Evolutionary conservation across 2,329 filamentous ascomycete genomes (phyloP).

Genomic region (Ophiocordyceps camponoti-rufipedis): DNA sequence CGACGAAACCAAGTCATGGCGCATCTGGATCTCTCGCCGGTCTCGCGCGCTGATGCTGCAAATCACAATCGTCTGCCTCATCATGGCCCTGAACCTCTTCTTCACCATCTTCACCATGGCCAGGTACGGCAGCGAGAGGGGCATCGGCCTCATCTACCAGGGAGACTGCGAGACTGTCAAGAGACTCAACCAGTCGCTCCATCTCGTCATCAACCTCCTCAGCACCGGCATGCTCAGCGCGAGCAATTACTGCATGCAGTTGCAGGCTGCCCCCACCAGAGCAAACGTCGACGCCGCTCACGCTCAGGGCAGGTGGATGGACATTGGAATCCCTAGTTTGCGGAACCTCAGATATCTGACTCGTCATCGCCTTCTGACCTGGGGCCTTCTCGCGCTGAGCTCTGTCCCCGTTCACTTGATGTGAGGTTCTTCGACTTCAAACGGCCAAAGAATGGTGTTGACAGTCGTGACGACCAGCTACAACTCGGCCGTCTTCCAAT

Average conservation of each 20-base stretch:
- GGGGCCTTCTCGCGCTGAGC: not conserved
- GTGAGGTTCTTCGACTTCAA: not conserved
- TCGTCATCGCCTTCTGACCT: not conserved
- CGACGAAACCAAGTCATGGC: not conserved
- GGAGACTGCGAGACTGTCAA: not conserved
- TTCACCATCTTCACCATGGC: not conserved
- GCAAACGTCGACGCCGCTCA: not conserved
- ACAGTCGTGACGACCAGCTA: not conserved
- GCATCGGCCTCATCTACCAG: not conserved
- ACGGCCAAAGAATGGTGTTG: no score
- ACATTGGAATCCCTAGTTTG: not conserved
- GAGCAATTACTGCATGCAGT: not conserved
- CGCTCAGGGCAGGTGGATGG: not conserved
- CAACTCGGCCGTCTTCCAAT: not conserved
- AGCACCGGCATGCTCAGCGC: not conserved
- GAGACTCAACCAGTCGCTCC: not conserved
- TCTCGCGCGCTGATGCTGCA: not conserved
- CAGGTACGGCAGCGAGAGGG: not conserved
- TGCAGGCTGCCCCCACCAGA: not conserved
- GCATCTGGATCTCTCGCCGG: not conserved
- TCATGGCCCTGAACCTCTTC: not conserved
- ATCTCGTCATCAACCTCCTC: not conserved
- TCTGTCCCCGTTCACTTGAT: not conserved
- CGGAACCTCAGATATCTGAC: not conserved
- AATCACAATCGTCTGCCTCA: not conserved